Conservation (phyloP, 371 early-diverging fungal genomes). For the Zancudomyces culisetae region DNA sequence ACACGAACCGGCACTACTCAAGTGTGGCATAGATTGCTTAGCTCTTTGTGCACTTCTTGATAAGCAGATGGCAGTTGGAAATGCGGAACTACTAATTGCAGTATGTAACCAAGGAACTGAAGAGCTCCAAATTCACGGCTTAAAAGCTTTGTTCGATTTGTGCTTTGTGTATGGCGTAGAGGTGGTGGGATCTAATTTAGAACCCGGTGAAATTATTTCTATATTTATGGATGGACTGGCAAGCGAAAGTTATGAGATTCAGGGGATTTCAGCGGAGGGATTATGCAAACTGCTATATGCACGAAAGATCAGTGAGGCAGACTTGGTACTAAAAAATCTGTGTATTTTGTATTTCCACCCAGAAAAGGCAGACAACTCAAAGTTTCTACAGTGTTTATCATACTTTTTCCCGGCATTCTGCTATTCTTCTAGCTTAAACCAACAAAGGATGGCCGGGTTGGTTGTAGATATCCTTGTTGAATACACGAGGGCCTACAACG, state of each 20-base stretch:
- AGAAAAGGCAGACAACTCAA: constrained; percentile 32
- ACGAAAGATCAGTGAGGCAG: constrained; percentile 16
- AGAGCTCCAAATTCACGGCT: constrained; percentile 19
- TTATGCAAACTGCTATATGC: constrained; percentile 20
- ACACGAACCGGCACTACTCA: constrained; percentile 40
- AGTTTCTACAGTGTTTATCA: constrained; percentile 55
- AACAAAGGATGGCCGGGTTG: constrained; percentile 26
- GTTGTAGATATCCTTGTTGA: constrained; percentile 14
- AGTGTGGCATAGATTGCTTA: constrained; percentile 60
- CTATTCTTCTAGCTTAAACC: constrained; percentile 46
- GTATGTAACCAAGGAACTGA: constrained; percentile 6
- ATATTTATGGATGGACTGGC: constrained; percentile 13
- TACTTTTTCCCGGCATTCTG: constrained; percentile 73
- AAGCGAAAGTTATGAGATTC: constrained; percentile 9
- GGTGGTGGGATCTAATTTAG: constrained; percentile 7
- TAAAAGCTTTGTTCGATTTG: constrained; percentile 21
- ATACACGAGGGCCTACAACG: constrained; percentile 13
- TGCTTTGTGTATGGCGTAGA: constrained; percentile 24
- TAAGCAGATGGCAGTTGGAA: constrained; percentile 10
- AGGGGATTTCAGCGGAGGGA: constrained; percentile 23
- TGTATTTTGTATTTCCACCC: constrained; percentile 63
- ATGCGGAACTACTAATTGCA: constrained; percentile 1
- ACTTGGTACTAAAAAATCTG: constrained; percentile 37
- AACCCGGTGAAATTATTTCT: constrained; percentile 8
- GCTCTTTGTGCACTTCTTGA: constrained; percentile 54